Conservation (phyloP, 305 asterid species). For the Salvia sclarea region DNA sequence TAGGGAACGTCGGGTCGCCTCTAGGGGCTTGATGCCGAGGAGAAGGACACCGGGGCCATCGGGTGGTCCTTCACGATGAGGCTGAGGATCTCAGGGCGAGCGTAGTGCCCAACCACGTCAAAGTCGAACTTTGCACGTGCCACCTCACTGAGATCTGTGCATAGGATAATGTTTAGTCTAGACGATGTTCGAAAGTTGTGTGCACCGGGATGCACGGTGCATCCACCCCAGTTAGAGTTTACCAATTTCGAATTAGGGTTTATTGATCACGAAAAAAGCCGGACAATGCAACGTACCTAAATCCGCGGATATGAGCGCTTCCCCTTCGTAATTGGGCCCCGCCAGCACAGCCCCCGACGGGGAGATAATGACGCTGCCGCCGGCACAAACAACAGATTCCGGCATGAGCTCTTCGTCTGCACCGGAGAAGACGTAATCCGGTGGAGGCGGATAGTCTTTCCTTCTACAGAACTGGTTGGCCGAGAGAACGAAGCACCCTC, state of each 20-base stretch:
- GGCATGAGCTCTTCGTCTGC: slow-evolving; percentile 75
- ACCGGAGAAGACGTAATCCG: slow-evolving; percentile 70
- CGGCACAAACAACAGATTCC: slow-evolving; percentile 86
- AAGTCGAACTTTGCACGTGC: slow-evolving; percentile 90
- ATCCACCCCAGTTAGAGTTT: no score
- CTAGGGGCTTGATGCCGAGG: slow-evolving; percentile 50
- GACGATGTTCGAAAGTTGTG: no score
- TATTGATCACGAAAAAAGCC: no score
- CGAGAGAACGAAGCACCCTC: slow-evolving; percentile 89
- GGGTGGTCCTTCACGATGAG: slow-evolving; percentile 83
- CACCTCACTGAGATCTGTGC: slow-evolving; percentile 83
- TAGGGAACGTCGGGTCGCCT: slow-evolving; percentile 29
- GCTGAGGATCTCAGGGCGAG: slow-evolving; percentile 86
- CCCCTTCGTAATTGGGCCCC: slow-evolving; percentile 89
- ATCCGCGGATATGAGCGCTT: slow-evolving; percentile 95
- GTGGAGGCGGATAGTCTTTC: slow-evolving; percentile 93
- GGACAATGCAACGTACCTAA: slow-evolving; percentile 55
- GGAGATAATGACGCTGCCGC: slow-evolving; percentile 94
- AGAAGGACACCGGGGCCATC: slow-evolving; percentile 64
- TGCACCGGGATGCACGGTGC: no score
- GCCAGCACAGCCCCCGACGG: slow-evolving; percentile 86
- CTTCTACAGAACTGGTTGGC: slow-evolving; percentile 95
- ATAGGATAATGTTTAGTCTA: slow-evolving; percentile 7
- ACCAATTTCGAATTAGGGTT: no score
- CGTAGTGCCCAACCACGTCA: slow-evolving; percentile 93